A percentile compares a stretch with the other conserved stretches of the same genome.
phyloP scores from a whole-genome alignment of 306 rosid genomes.

The Geum urbanum region DNA sequence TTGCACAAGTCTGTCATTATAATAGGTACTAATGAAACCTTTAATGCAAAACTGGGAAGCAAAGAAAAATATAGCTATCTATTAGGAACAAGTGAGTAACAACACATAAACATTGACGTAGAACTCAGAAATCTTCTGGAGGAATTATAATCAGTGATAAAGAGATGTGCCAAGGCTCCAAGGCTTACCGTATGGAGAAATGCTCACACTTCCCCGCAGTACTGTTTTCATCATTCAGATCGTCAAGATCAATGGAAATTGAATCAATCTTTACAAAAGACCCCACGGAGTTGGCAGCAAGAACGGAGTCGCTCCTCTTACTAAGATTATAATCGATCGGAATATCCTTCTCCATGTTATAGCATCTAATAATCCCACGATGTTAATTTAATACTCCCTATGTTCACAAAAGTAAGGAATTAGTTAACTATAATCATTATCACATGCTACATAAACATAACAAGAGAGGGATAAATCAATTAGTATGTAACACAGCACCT shows the following conservation, averaged over 20 bases:
- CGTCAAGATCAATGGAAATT: constrained; percentile 70
- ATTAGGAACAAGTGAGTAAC: constrained; percentile 11
- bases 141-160: neutral
- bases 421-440: constrained; percentile 18
- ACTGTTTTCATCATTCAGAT: constrained; percentile 42
- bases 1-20: neutral
- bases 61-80: neutral
- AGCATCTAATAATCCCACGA: constrained; percentile 28
- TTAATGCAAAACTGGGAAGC: neutral
- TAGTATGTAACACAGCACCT: constrained; percentile 4
- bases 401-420: constrained; percentile 21
- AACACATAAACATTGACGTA: neutral
- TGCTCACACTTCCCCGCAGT: constrained; percentile 67
- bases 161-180: neutral
- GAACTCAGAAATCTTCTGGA: neutral
- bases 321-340: constrained; percentile 29
- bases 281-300: constrained; percentile 46
- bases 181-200: constrained; percentile 85
- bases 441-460: constrained; percentile 17
- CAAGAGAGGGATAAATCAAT: neutral
- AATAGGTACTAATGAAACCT: neutral
- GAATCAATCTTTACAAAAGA: constrained; percentile 72
- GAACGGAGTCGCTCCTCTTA: constrained; percentile 28
- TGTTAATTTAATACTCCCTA: constrained; percentile 26
- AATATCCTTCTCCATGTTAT: constrained; percentile 36